Evolutionary conservation across 352 stramenopile species (phyloP), one percentile per base, ranked within the genome.

Genomic region (Phytopythium ostracodes): DNA sequence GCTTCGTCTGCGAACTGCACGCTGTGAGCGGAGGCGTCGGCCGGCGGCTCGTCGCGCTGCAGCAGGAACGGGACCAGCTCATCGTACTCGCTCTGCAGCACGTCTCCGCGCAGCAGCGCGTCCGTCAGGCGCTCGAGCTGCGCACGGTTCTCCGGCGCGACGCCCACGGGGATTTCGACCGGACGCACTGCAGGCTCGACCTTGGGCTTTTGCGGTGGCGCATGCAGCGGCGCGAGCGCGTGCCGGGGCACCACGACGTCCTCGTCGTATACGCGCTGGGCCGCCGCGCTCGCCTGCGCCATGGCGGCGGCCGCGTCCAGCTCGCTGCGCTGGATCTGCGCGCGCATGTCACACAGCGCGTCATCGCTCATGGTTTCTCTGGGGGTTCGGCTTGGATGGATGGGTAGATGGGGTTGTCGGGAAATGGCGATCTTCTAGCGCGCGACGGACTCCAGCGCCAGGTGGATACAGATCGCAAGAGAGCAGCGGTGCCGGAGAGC

Each of bases 101-200:
- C 22, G 20, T 63, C 75, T 29, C 72, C 72, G 33, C 63, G 63
- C 27, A 75, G 24, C 14, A 79, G 51, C 29, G 72, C 73, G 57
- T 73, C 61, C 51, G 73, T 77, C 27, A 79, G 69, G n/a, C 56
- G 65, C 53, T 68, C 66, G 27, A 72, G 66, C 64, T 79, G 72
- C 53, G 71, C 59, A 50, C 63, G 65, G 52, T 58, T 64, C 52
- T 73, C 59, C 31, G 54, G 38, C 38, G 54, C 14, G 20, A 42
- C 24, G 24, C 24, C 54, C 36, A 25, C 36, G 4, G 54, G 54
- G 14, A 60, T 51, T 10, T 25, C 38, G 12, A 60, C 54, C 4
- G 54, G 22, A 4, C 18, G 25, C 0, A 27, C 25, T 7, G 47
- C 15, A 15, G 20, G 25, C 29, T 1, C 25, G n/a, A 25, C 7